Evolutionary conservation across 177 flowering plant species (phyloP).

Genomic region (Vitis hybrid): DNA sequence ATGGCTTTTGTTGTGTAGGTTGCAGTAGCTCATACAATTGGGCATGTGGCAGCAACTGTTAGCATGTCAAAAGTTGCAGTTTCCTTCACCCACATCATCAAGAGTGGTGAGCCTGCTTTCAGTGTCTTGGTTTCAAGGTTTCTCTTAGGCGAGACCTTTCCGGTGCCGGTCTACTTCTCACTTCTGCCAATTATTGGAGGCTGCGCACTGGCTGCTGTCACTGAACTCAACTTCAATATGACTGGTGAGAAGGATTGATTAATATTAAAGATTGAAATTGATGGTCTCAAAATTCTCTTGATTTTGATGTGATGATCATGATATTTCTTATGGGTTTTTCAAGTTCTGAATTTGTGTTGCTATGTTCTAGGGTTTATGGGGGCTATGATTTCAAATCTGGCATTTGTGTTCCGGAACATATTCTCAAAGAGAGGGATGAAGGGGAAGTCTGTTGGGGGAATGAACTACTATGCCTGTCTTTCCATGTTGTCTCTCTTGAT

Average conservation of each 20-base stretch:
- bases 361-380: constrained; percentile 53
- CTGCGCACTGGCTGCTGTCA: constrained; percentile 55
- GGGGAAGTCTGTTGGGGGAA: constrained; percentile 62
- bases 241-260: constrained; percentile 32
- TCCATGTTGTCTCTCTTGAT: constrained; percentile 58
- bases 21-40: constrained; percentile 61
- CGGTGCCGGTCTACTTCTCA: constrained; percentile 44
- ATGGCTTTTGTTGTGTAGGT: constrained; percentile 28
- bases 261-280: background rate
- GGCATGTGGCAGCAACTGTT: constrained; percentile 66
- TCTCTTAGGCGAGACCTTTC: constrained; percentile 49
- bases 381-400: constrained; percentile 68
- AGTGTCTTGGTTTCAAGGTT: constrained; percentile 58
- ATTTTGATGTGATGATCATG: background rate
- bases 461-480: constrained; percentile 68
- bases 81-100: constrained; percentile 62
- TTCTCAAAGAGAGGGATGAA: constrained; percentile 71
- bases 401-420: constrained; percentile 62
- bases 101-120: constrained; percentile 65
- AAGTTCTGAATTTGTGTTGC: constrained; percentile 4
- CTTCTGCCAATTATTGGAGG: constrained; percentile 59
- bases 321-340: no score
- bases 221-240: constrained; percentile 71
- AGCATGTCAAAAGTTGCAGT: constrained; percentile 63
- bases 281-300: background rate